Conservation (phyloP, 2,329 filamentous ascomycete species). For the Alternaria brassicae region DNA sequence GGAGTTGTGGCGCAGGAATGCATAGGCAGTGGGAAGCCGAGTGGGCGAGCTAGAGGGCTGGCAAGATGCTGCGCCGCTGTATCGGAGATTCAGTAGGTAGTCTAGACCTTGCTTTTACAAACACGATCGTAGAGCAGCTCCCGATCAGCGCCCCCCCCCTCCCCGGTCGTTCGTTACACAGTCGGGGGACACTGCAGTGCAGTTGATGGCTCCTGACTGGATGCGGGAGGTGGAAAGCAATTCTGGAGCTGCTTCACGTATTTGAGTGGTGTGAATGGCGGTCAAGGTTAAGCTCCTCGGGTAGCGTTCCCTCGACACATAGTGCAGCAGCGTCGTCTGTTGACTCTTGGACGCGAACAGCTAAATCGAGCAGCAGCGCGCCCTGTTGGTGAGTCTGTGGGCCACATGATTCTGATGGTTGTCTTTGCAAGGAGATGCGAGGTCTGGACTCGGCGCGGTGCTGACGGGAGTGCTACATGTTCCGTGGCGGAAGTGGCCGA, state of each 20-base stretch:
- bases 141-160: constrained; percentile 8
- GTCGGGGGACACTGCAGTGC: not conserved
- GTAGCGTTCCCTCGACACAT: not conserved
- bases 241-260: not conserved
- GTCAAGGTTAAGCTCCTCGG: not conserved
- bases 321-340: not conserved
- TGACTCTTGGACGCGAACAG: not conserved
- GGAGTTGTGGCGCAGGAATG: not conserved
- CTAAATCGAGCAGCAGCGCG: constrained; percentile 1
- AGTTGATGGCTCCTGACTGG: constrained; percentile 8
- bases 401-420: not conserved
- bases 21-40: constrained; percentile 6
- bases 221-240: constrained; percentile 2
- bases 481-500: not conserved
- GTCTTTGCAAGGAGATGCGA: not conserved
- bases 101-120: constrained; percentile 2
- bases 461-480: not conserved
- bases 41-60: constrained; percentile 5
- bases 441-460: not conserved
- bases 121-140: constrained; percentile 8
- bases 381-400: not conserved
- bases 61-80: constrained; percentile 7
- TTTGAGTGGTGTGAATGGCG: not conserved
- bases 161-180: constrained; percentile 4
- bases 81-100: not conserved